These are phyloP conservation scores for Yamadazyma endophytica DNA, from an alignment of 805 yeast species.

Conservation along the genomic window DNA sequence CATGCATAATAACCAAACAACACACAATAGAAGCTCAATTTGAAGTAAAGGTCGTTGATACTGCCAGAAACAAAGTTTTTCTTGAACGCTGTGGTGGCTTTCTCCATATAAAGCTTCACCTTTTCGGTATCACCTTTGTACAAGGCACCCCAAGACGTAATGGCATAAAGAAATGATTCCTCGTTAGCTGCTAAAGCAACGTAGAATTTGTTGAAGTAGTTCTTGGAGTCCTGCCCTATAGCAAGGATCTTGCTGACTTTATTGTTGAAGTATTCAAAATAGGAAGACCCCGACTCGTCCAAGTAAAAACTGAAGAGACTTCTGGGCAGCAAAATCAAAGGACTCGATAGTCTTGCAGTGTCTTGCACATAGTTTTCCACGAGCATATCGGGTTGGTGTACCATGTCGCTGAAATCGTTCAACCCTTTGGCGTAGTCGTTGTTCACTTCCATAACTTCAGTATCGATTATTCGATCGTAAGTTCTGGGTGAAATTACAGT, in stretches of 20 bases:
- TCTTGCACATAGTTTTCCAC: too few relatives aligned
- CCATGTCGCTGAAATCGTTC: too few relatives aligned
- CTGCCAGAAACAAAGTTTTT: conserved; percentile 2
- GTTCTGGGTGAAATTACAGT: too few relatives aligned
- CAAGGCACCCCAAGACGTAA: conserved; percentile 27
- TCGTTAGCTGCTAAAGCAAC: conserved; percentile 15
- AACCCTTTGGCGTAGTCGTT: too few relatives aligned
- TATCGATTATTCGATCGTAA: too few relatives aligned
- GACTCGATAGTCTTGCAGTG: too few relatives aligned
- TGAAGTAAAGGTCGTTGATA: conserved; percentile 5
- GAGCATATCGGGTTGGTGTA: too few relatives aligned
- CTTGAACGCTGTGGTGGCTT: conserved; percentile 6
- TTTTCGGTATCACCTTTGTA: conserved; percentile 11
- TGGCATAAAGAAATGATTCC: conserved; percentile 17
- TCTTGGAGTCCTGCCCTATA: conserved; percentile 15
- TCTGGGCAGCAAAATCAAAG: too few relatives aligned
- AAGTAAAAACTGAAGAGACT: too few relatives aligned
- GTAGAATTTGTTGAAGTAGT: conserved; percentile 21
- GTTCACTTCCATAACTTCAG: too few relatives aligned
- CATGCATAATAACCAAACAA: conserved; percentile 11
- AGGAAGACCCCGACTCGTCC: conserved; percentile 13
- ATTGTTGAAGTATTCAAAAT: conserved; percentile 15
- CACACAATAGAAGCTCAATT: conserved; percentile 5
- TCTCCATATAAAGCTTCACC: conserved; percentile 7
- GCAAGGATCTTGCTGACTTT: conserved; percentile 15